Evolutionary conservation across 2,329 filamentous ascomycete genomes (phyloP), one percentile per base, ranked within the genome.

Genomic region (Basipetospora sp.): DNA sequence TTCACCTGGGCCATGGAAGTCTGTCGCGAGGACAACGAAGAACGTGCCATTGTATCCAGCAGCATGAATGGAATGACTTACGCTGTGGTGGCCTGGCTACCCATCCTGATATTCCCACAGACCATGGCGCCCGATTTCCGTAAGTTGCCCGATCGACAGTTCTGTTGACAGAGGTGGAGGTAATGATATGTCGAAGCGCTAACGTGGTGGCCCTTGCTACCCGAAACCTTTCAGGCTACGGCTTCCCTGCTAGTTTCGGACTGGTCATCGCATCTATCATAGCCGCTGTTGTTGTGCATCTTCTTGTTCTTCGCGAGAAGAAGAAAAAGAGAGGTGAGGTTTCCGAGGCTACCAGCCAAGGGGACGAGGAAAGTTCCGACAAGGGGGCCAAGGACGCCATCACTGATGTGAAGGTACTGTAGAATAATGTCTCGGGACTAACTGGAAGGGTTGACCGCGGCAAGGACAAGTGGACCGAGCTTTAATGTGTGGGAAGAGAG

Each of bases 51-150:
- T 4, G 74, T 81, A 1, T 66, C 77, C 1, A 77, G 64, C 0
- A 57, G 63, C 13, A 81, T 81, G 73, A 82, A 81, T 42, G 68
- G 77, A 49, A 67, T 81, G 58, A 76, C 75, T 0, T 80, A 80
- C 42, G 74, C 80, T 2, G 54, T 83, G 31, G 75, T 81, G 48
- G 73, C 76, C 0, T 82, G 77, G 77, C 51, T 83, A 30, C 78
- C 78, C 5, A 61, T 78, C 22, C 50, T 79, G 8, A 64, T 79
- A 8, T 80, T 75, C 76, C 69, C 74, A 54, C 71, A 76, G 48
- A 61, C 74, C 0, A 72, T 79, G 40, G 70, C 67, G 1, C 75
- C 76, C 17, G 34, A 36, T 27, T 36, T 36, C 26, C 18, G 34
- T 36, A n/a, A 36, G 34, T 36, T 13, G 14, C 17, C 16, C 17